A percentile compares a stretch with the other conserved stretches of the same genome.
phyloP scores from a whole-genome alignment of 1,284 basidiomycete species.

The Tilletiopsis washingtonensis region DNA sequence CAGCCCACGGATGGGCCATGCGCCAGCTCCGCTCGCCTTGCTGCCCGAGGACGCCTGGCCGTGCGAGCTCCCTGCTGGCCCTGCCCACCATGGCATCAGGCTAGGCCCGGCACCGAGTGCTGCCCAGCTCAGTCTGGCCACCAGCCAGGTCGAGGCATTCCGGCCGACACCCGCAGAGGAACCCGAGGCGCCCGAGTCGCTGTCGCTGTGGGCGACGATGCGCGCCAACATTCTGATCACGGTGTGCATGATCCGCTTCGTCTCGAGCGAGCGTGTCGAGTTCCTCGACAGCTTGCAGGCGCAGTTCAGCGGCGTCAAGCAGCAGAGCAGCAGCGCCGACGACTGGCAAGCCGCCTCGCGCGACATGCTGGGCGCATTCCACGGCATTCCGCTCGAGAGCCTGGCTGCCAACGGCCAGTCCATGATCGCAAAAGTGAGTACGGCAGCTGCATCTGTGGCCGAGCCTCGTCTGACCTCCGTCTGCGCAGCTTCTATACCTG shows the following conservation, averaged over 20 bases:
- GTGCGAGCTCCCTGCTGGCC: background rate
- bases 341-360: conserved; percentile 20
- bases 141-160: conserved; percentile 22
- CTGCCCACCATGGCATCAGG: no score
- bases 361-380: conserved; percentile 17
- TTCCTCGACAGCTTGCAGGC: background rate
- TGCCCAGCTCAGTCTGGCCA: conserved; percentile 5
- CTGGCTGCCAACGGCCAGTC: conserved; percentile 26
- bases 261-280: conserved; percentile 24
- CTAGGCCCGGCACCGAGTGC: no score
- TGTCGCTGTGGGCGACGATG: conserved; percentile 29
- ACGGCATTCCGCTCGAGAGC: conserved; percentile 20
- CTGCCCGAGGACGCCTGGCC: no score
- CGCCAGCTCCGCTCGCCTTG: no score
- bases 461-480: no score
- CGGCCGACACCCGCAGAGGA: conserved; percentile 19
- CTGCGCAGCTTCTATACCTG: no score
- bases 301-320: no score
- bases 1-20: no score
- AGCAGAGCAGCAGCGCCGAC: no score
- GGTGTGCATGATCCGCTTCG: conserved; percentile 24
- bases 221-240: conserved; percentile 31
- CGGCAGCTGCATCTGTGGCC: no score
- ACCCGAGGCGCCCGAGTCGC: conserved; percentile 12
- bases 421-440: no score